These are phyloP conservation scores for Venturia effusa DNA, from an alignment of 2,329 filamentous ascomycete species.

Conservation along the genomic window DNA sequence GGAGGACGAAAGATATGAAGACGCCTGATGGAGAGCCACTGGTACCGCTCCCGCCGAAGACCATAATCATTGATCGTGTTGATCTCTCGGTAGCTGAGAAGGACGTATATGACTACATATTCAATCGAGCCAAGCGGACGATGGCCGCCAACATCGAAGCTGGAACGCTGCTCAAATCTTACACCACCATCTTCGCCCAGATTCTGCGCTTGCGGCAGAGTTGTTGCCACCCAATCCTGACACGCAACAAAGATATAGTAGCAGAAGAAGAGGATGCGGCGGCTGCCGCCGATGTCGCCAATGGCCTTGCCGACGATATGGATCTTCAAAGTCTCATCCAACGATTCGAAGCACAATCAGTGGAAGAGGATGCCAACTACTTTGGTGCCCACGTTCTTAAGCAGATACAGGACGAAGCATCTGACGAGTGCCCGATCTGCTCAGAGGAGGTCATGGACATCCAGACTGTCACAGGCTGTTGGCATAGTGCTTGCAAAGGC, in stretches of 20 bases:
- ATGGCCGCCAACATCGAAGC: slow-evolving; percentile 82
- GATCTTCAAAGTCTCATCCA: slow-evolving; percentile 79
- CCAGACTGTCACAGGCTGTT: slow-evolving; percentile 89
- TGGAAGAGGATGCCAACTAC: slow-evolving; percentile 50
- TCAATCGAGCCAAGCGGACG: slow-evolving; percentile 66
- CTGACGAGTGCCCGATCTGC: slow-evolving; percentile 88
- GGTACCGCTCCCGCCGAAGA: slow-evolving; percentile 71
- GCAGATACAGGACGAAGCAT: slow-evolving; percentile 82
- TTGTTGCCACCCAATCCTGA: slow-evolving; percentile 86
- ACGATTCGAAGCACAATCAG: slow-evolving; percentile 60
- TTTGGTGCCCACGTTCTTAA: slow-evolving; percentile 82
- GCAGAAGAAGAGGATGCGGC: slow-evolving; percentile 81
- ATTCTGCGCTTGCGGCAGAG: slow-evolving; percentile 86
- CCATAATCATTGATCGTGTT: slow-evolving; percentile 75
- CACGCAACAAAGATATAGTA: slow-evolving; percentile 72
- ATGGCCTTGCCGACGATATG: slow-evolving; percentile 88
- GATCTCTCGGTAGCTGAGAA: slow-evolving; percentile 76
- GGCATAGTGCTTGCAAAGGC: slow-evolving; percentile 93
- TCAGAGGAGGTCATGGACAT: slow-evolving; percentile 83
- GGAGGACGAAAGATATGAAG: slow-evolving; percentile 96
- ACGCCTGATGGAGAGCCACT: slow-evolving; percentile 75
- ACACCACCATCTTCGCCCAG: slow-evolving; percentile 94
- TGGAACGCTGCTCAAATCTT: slow-evolving; percentile 88
- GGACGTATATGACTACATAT: slow-evolving; percentile 89
- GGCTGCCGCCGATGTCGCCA: slow-evolving; percentile 64